Base-by-base conservation (phyloP, 345 rosid genomes). In the Acer yangbiense region DNA sequence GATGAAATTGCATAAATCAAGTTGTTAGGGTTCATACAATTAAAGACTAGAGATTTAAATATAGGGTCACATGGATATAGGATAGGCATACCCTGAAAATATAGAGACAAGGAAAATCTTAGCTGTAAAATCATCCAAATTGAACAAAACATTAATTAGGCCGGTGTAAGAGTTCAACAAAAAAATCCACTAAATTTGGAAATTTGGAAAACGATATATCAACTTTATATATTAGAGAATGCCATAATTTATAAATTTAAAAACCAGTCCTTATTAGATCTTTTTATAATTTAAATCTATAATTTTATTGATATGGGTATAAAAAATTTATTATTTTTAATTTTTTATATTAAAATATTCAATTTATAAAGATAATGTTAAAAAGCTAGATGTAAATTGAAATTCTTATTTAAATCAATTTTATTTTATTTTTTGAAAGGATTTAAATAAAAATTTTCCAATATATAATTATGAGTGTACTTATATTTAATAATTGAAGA, bases 61-160 rank as follows among this genome's bases (percentile, higher is more conserved):
- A 9, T 43, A 43, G 73, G 21, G 0, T 35, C 73, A 48, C 73
- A 69, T 25, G 74, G 48, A 25, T 10, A 57, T 25, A 44, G 25
- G 44, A 52, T 55, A 71, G 64, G 74, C 62, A n/a, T 18, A 71
- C 7, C 60, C 74, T 71, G 39, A 54, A 71, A 16, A 17, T 17
- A 29, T 9, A 32, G 74, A 64, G 64, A 71, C 54, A 72, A 32
- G 50, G 65, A 58, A 57, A 39, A 72, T 20, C 35, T 58, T 72
- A 12, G 32, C 7, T 72, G 50, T 35, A 18, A 57, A 58, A 23
- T 58, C 75, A 57, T 18, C 39, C 52, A 57, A 41, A 57, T 72
- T 41, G 48, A 13, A 18, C 50, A 29, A 35, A 29, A 72, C 52
- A 58, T 18, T 11, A 2, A 39, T 39, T n/a, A 20, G 65, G 25